These are phyloP conservation scores for Rubus parviflorus DNA, from an alignment of 306 rosid species.

Conservation along the genomic window DNA sequence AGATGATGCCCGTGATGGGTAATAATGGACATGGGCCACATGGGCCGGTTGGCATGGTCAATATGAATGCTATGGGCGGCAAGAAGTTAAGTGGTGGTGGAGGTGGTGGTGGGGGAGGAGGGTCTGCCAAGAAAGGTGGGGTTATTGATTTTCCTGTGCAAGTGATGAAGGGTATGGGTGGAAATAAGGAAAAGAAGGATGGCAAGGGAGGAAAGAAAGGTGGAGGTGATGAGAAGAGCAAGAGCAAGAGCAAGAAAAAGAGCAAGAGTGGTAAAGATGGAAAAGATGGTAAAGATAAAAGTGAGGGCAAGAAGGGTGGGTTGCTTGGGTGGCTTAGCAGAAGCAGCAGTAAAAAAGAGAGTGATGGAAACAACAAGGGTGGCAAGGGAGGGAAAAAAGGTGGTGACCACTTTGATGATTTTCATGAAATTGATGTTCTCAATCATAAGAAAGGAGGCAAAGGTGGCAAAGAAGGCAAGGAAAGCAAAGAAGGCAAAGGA, in stretches of 20 bases:
- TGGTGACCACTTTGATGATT: constrained; percentile 38
- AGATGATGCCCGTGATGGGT: constrained; percentile 36
- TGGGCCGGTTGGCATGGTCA: constrained; percentile 54
- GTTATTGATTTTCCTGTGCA: constrained; percentile 57
- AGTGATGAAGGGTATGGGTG: constrained; percentile 48
- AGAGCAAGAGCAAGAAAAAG: constrained; percentile 47
- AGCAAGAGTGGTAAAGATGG: constrained; percentile 35
- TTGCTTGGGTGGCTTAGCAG: constrained; percentile 49
- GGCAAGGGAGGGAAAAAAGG: constrained; percentile 48
- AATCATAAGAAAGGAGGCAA: constrained; percentile 51
- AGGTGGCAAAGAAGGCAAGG: constrained; percentile 18
- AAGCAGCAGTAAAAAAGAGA: constrained; percentile 40
- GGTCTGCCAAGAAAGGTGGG: constrained; percentile 61
- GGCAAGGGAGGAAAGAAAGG: constrained; percentile 47
- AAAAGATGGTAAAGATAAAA: constrained; percentile 30
- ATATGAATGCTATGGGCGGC: constrained; percentile 49
- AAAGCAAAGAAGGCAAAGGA: constrained; percentile 6
- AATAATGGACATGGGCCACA: constrained; percentile 41
- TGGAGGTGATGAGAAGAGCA: constrained; percentile 34
- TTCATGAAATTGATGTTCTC: constrained; percentile 50
- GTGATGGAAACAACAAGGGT: constrained; percentile 31
- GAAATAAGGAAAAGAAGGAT: constrained; percentile 47
- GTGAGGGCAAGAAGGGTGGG: constrained; percentile 29
- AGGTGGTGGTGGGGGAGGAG: constrained; percentile 36
- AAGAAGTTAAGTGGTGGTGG: constrained; percentile 44